Evolutionary conservation across 1,139 yeast genomes (phyloP).

Genomic region (Pichia sp.): DNA sequence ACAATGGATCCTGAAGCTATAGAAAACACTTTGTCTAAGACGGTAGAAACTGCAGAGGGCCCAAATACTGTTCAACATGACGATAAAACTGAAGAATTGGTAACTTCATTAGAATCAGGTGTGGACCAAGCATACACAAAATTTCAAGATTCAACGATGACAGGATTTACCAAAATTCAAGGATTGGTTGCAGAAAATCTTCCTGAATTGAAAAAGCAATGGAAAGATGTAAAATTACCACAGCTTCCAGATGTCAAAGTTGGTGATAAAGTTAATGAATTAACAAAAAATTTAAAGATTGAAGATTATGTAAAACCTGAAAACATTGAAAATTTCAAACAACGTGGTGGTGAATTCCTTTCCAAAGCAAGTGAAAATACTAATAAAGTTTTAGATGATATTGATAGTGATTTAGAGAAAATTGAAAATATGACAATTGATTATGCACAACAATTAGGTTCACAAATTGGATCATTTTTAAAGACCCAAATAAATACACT

Average conservation of each 20-base stretch:
- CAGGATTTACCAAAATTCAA: constrained; percentile 34
- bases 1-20: constrained; percentile 16
- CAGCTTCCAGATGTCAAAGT: constrained; percentile 21
- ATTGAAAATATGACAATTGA: constrained; percentile 61
- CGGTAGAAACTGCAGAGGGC: constrained; percentile 2
- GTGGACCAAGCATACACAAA: constrained; percentile 47
- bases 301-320: constrained; percentile 19
- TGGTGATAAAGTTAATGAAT: constrained; percentile 17
- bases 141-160: constrained; percentile 39
- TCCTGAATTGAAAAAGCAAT: constrained; percentile 21
- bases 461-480: constrained; percentile 47
- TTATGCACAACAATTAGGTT: constrained; percentile 39
- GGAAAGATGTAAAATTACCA: constrained; percentile 12
- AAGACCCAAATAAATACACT: constrained; percentile 17
- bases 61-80: constrained; percentile 16
- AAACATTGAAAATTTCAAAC: constrained; percentile 36
- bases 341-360: constrained; percentile 32
- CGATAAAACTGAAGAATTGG: constrained; percentile 41
- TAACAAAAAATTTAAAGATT: constrained; percentile 30
- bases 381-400: constrained; percentile 51
- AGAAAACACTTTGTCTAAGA: constrained; percentile 9
- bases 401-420: constrained; percentile 62
- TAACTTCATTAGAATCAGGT: constrained; percentile 44
- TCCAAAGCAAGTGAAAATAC: constrained; percentile 40
- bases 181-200: constrained; percentile 23